phyloP scores from a whole-genome alignment of 306 rosid genomes.

The apple (Malus domestica) region DNA sequence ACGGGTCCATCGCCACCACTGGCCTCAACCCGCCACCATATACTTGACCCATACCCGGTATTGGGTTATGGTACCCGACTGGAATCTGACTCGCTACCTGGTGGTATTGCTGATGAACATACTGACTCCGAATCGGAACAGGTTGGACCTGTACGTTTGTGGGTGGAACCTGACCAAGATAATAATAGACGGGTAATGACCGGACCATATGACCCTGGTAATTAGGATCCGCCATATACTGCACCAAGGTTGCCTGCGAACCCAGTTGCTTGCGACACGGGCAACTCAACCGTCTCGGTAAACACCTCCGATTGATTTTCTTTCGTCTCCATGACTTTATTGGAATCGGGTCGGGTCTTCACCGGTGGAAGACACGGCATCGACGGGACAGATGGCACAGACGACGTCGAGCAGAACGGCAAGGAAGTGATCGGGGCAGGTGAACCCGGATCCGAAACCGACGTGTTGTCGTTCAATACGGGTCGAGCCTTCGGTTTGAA shows the following conservation, averaged over 20 bases:
- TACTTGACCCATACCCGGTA: constrained; percentile 43
- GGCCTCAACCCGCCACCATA: constrained; percentile 47
- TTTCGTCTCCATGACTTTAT: constrained; percentile 25
- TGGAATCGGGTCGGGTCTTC: constrained; percentile 48
- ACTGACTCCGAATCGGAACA: constrained; percentile 33
- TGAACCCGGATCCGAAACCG: constrained; percentile 74
- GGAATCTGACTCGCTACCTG: constrained; percentile 42
- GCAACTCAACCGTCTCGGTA: constrained; percentile 21
- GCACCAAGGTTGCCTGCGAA: constrained; percentile 29
- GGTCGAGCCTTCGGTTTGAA: constrained; percentile 35
- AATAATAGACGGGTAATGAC: constrained; percentile 44
- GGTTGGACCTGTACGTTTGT: constrained; percentile 31
- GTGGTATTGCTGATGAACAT: constrained; percentile 47
- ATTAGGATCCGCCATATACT: constrained; percentile 30
- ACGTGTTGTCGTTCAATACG: constrained; percentile 31
- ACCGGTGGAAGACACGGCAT: constrained; percentile 75
- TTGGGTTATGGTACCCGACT: constrained; percentile 39
- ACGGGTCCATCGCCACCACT: constrained; percentile 28
- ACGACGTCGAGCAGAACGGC: constrained; percentile 57
- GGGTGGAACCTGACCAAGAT: constrained; percentile 33
- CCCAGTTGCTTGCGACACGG: constrained; percentile 15
- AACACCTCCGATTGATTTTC: constrained; percentile 20
- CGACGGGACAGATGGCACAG: constrained; percentile 34
- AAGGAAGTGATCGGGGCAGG: constrained; percentile 53
- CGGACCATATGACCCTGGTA: constrained; percentile 36